phyloP scores from a whole-genome alignment of 2,329 filamentous ascomycete genomes.

The Phaeosphaeria sp. region DNA sequence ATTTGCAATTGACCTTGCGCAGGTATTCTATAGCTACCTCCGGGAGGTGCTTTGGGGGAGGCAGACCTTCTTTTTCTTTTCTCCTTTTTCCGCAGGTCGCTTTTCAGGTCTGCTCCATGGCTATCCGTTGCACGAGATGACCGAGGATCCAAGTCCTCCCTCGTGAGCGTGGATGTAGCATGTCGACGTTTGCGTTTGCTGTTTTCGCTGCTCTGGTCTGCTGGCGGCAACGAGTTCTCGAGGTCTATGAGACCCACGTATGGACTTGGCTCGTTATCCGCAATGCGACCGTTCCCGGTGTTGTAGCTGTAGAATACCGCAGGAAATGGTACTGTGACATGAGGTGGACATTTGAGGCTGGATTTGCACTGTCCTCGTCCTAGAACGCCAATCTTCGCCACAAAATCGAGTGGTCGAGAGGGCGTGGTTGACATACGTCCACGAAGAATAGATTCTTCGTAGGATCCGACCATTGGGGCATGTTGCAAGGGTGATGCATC shows the following conservation, averaged over 20 bases:
- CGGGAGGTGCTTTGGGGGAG: slow-evolving; percentile 72
- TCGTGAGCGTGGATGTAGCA: slow-evolving; percentile 25
- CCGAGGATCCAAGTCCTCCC: slow-evolving; percentile 34
- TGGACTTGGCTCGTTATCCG: slow-evolving; percentile 87
- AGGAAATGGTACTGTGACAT: slow-evolving; percentile 88
- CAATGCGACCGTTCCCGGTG: slow-evolving; percentile 69
- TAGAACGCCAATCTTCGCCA: slow-evolving; percentile 93
- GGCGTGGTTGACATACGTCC: slow-evolving; percentile 97
- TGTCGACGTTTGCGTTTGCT: slow-evolving; percentile 51
- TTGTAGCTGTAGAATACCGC: slow-evolving; percentile 96
- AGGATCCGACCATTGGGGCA: slow-evolving; percentile 96
- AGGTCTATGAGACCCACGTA: slow-evolving; percentile 94
- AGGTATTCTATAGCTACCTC: slow-evolving; percentile 92
- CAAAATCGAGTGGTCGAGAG: slow-evolving; percentile 88
- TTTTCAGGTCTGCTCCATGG: slow-evolving; percentile 16
- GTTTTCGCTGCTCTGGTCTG: slow-evolving; percentile 51
- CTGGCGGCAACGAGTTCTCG: slow-evolving; percentile 74
- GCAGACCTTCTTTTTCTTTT: slow-evolving; percentile 65
- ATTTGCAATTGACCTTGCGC: slow-evolving; percentile 95
- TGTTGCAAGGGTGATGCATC: slow-evolving; percentile 82
- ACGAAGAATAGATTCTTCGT: slow-evolving; percentile 93
- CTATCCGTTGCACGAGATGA: slow-evolving; percentile 26
- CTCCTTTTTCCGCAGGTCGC: slow-evolving; percentile 55
- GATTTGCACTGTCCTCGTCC: slow-evolving; percentile 88
- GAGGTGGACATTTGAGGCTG: slow-evolving; percentile 82